A percentile compares a stretch with the other conserved stretches of the same genome.
phyloP scores from a whole-genome alignment of 345 rosid species.

The Populus ilicifolia region DNA sequence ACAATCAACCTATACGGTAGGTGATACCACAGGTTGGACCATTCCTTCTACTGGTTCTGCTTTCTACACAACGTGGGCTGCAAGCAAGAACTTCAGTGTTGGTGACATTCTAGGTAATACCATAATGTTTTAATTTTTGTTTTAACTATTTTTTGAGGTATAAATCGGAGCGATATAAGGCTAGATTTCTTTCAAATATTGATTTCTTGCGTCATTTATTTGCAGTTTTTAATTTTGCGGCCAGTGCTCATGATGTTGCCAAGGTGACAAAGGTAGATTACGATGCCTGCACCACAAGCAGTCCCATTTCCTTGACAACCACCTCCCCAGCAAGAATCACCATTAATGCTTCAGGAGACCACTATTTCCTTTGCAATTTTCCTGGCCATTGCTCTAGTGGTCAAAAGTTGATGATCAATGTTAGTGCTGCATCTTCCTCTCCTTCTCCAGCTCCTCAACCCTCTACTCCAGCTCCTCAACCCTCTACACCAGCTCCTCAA shows the following conservation, averaged over 20 bases:
- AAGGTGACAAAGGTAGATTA: constrained; percentile 20
- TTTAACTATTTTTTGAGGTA: too few relatives aligned
- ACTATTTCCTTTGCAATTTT: constrained; percentile 22
- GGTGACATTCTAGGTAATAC: constrained; percentile 19
- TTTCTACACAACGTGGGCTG: constrained; percentile 19
- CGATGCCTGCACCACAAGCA: constrained; percentile 16
- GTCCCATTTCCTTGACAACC: not conserved
- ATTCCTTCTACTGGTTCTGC: constrained; percentile 22
- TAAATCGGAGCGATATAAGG: not conserved
- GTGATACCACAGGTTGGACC: constrained; percentile 39
- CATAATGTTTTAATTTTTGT: too few relatives aligned
- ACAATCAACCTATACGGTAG: constrained; percentile 34
- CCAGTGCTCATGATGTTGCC: constrained; percentile 15
- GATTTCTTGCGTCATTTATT: not conserved
- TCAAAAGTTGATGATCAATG: constrained; percentile 24
- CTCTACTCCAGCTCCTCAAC: not conserved
- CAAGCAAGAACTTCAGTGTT: not conserved
- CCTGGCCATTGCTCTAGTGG: constrained; percentile 21
- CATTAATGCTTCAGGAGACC: constrained; percentile 13
- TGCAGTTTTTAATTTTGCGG: constrained; percentile 21
- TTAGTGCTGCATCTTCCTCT: constrained; percentile 14
- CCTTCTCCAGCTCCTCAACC: constrained; percentile 11
- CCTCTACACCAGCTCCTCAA: constrained; percentile 21
- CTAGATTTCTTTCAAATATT: not conserved
- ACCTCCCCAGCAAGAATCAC: constrained; percentile 21